Conservation (phyloP, 2,329 filamentous ascomycete genomes). For the Fusarium mundagurra region DNA sequence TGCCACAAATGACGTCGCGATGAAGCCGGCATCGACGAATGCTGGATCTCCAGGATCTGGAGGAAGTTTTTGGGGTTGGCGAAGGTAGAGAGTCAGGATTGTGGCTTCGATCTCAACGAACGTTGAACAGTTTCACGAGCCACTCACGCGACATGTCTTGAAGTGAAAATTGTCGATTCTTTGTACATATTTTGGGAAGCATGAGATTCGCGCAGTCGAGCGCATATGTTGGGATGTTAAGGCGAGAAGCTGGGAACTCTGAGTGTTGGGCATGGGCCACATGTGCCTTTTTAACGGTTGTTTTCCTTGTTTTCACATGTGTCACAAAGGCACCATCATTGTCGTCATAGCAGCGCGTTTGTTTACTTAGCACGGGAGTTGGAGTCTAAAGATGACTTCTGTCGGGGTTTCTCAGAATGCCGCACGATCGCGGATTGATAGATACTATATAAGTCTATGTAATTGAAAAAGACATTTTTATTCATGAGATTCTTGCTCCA, state of each 20-base stretch:
- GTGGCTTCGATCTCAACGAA: neutral
- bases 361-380: slow-evolving; percentile 42
- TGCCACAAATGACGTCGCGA: slow-evolving; percentile 38
- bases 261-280: slow-evolving; percentile 11
- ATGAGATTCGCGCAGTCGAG: slow-evolving; percentile 15
- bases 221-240: slow-evolving; percentile 31
- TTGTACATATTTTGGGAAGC: slow-evolving; percentile 41
- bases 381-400: slow-evolving; percentile 30
- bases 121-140: neutral
- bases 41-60: slow-evolving; percentile 43
- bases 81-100: slow-evolving; percentile 19
- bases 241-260: slow-evolving; percentile 20
- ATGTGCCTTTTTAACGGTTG: slow-evolving; percentile 16
- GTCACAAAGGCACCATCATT: slow-evolving; percentile 30
- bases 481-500: neutral
- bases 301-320: slow-evolving; percentile 28
- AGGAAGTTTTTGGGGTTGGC: slow-evolving; percentile 68
- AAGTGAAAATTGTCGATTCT: slow-evolving; percentile 24
- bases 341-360: slow-evolving; percentile 38
- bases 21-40: slow-evolving; percentile 39
- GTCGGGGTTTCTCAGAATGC: slow-evolving; percentile 16
- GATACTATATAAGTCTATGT: slow-evolving; percentile 27
- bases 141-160: slow-evolving; percentile 22
- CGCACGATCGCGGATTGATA: slow-evolving; percentile 28
- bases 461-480: slow-evolving; percentile 27